Evolutionary conservation across 768 basidiomycete genomes (phyloP).

Genomic region (Leccinum olivaceopallidum): DNA sequence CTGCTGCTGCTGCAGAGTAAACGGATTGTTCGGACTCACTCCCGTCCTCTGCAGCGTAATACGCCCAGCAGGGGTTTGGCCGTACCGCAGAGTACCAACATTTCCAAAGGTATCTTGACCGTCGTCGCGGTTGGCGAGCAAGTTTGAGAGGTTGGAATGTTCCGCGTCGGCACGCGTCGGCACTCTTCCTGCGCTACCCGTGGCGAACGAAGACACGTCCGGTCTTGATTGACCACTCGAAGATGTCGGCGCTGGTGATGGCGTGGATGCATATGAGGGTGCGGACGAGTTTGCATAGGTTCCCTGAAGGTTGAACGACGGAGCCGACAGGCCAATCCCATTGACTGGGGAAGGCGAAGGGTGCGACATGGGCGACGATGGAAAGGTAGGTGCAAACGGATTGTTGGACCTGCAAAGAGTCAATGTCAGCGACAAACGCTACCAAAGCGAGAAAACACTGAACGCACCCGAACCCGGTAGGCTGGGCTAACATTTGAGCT

Average conservation of each 20-base stretch:
- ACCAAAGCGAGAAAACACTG: not conserved
- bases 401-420: constrained; percentile 80
- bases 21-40: constrained; percentile 58
- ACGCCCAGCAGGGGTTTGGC: constrained; percentile 55
- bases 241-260: constrained; percentile 44
- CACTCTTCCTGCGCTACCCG: constrained; percentile 17
- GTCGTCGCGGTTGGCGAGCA: constrained; percentile 89
- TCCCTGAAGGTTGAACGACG: constrained; percentile 68
- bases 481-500: constrained; percentile 52
- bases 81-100: constrained; percentile 72
- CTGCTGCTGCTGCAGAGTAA: constrained; percentile 44
- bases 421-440: constrained; percentile 22
- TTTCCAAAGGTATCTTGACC: constrained; percentile 98
- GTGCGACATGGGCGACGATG: constrained; percentile 34
- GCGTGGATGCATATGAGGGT: constrained; percentile 34
- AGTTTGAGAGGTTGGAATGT: constrained; percentile 68
- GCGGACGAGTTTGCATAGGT: constrained; percentile 55
- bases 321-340: constrained; percentile 31
- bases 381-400: constrained; percentile 70
- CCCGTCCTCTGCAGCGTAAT: constrained; percentile 50
- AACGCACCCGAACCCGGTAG: constrained; percentile 75
- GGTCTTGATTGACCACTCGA: constrained; percentile 39
- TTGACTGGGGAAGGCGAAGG: constrained; percentile 36
- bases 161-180: constrained; percentile 62
- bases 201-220: constrained; percentile 26